Evolutionary conservation across 2,329 filamentous ascomycete genomes (phyloP).

Genomic region (Metarhizium album): DNA sequence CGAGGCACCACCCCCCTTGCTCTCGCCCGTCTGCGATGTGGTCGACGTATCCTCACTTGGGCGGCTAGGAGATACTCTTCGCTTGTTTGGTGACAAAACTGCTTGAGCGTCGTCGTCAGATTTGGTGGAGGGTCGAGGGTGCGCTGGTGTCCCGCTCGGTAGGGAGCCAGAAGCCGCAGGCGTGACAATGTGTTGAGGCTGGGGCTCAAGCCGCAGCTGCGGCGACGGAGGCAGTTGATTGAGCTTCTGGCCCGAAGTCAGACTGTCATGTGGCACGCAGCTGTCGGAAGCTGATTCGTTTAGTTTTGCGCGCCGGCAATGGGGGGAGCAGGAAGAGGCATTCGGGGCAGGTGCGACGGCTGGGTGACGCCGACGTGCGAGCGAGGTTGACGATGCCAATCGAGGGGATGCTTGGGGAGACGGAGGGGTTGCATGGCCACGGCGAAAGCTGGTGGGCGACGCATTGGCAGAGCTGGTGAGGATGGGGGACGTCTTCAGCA

Average conservation of each 20-base stretch:
- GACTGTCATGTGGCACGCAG: neutral
- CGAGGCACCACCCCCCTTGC: neutral
- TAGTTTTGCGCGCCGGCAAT: conserved; percentile 12
- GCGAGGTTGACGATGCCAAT: conserved; percentile 10
- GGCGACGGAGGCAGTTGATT: neutral
- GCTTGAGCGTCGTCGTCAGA: neutral
- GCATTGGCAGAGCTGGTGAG: conserved; percentile 40
- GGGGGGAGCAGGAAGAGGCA: conserved; percentile 10
- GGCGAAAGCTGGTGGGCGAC: conserved; percentile 36
- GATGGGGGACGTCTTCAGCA: conserved; percentile 49
- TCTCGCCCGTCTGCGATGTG: neutral
- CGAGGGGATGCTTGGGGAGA: conserved; percentile 16
- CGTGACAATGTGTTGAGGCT: neutral
- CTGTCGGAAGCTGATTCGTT: neutral
- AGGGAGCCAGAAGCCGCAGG: neutral
- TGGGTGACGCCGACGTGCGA: conserved; percentile 4
- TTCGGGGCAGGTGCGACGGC: conserved; percentile 11
- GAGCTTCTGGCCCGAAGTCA: neutral
- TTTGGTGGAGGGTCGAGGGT: neutral
- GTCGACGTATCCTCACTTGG: neutral
- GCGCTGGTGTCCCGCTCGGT: neutral
- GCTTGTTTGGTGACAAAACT: conserved; percentile 22
- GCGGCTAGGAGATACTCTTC: conserved; percentile 17
- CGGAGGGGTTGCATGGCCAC: conserved; percentile 15
- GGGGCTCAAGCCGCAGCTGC: neutral